Base-by-base conservation (phyloP, 2,329 filamentous ascomycete genomes). In the Elsinoe perseae region DNA sequence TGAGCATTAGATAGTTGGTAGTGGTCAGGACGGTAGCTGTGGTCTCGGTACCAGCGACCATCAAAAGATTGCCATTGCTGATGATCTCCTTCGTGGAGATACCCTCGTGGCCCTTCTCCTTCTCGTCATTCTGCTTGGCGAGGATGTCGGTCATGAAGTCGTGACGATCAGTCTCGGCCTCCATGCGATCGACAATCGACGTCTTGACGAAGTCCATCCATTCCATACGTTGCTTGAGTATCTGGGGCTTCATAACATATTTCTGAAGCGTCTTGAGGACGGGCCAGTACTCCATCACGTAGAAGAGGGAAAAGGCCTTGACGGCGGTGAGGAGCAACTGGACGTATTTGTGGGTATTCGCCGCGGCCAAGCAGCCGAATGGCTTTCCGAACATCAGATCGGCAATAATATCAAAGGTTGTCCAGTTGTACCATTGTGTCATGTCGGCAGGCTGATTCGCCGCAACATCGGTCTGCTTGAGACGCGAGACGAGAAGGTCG, bases 21-120 rank as follows among this genome's bases (percentile, higher is more conserved):
- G 60, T 74, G 63, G 59, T 69, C 14, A 79, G 66, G 2, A 75
- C 65, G 0, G 75, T 77, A 0, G 77, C 74, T 0, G 76, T 78
- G 4, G 77, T 80, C 61, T 80, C 77, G 2, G 73, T 75, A 3
- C 77, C 77, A 4, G 75, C 77, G 12, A 75, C 65, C 27, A 79
- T 64, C 28, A 69, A 46, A 0, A 68, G 50, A 52, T 64, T 61
- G 14, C 67, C 68, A 2, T 69, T 72, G 1, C 64, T 61, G 54
- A 68, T 61, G 16, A 73, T 66, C 53, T 70, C 66, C 0, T 50
- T 61, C 14, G 56, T 57, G 59, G 59, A 66, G 63, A 14, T 69
- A 53, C 4, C 66, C 27, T 67, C 64, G 61, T 69, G 3, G 60
- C 58, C 36, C 9, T 54, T 44, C 2, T 28, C 43, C 34, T 38